phyloP scores from a whole-genome alignment of 306 rosid genomes.

The Albizia julibrissin region DNA sequence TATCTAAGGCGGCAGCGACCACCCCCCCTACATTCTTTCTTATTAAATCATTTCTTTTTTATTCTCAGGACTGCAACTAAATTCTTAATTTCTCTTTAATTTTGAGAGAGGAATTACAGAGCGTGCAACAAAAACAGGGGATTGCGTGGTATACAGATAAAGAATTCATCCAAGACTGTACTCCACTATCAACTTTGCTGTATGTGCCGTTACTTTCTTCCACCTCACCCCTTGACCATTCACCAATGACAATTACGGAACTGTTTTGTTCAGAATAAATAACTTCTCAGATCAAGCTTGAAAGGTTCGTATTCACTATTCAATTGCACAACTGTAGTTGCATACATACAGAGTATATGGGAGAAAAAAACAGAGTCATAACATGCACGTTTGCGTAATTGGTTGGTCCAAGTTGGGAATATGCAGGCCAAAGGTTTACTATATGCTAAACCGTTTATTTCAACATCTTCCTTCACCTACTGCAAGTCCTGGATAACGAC shows the following conservation, averaged over 20 bases:
- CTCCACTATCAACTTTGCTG: neutral
- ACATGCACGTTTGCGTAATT: slow-evolving; percentile 26
- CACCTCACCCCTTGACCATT: neutral
- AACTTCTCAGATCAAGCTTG: neutral
- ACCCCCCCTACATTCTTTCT: neutral
- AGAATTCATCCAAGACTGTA: neutral
- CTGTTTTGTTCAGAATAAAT: neutral
- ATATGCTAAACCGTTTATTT: neutral
- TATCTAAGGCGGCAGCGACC: neutral
- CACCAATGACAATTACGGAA: neutral
- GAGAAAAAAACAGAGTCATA: neutral
- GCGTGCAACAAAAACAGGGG: neutral
- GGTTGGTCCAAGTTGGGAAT: slow-evolving; percentile 19
- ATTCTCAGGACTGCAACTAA: neutral
- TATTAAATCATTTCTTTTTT: neutral
- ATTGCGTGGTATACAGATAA: neutral
- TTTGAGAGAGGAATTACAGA: neutral
- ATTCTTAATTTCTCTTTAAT: neutral
- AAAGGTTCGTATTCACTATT: neutral
- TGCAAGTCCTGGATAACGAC: slow-evolving; percentile 26
- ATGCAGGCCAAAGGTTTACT: neutral
- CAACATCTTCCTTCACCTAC: slow-evolving; percentile 37
- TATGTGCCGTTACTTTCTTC: neutral
- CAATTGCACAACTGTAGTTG: neutral
- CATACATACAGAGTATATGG: neutral